These are phyloP conservation scores for Skeletonema potamos DNA, from an alignment of 108 stramenopile genomes.

Conservation along the genomic window DNA sequence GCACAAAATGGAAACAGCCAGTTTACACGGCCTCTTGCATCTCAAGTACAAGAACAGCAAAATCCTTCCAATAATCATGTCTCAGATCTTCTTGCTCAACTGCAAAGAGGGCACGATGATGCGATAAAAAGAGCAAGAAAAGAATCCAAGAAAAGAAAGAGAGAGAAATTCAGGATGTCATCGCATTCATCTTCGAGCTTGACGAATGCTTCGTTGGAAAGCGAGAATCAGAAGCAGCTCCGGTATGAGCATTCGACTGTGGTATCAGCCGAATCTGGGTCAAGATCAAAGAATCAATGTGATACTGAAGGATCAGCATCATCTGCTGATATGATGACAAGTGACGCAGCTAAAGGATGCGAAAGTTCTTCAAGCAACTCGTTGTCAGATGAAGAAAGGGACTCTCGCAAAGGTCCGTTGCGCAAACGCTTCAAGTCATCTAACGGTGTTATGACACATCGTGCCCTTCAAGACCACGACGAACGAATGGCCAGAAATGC, in stretches of 20 bases:
- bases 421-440: slow-evolving; percentile 20
- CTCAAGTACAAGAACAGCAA: neutral
- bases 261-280: slow-evolving; percentile 15
- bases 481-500: neutral
- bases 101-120: slow-evolving; percentile 22
- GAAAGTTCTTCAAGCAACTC: slow-evolving; percentile 25
- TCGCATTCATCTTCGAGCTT: slow-evolving; percentile 2
- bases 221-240: neutral
- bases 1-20: neutral
- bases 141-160: slow-evolving; percentile 10
- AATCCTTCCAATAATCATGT: neutral
- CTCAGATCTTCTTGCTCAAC: slow-evolving; percentile 6
- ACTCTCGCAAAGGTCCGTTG: slow-evolving; percentile 16
- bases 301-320: slow-evolving; percentile 25
- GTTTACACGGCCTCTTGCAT: neutral
- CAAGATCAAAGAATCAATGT: slow-evolving; percentile 17
- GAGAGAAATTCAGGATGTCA: neutral
- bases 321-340: slow-evolving; percentile 14
- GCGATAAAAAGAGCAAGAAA: slow-evolving; percentile 1
- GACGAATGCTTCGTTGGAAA: neutral
- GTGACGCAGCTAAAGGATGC: slow-evolving; percentile 17
- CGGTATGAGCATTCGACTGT: neutral
- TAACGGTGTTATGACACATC: slow-evolving; percentile 10
- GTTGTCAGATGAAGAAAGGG: slow-evolving; percentile 20
- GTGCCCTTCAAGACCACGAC: neutral